Percentiles rank a stretch among this genome's conserved stretches.
These are phyloP conservation scores for Dendrobium nobile DNA, from an alignment of 106 monocot genomes.

Conservation along the genomic window DNA sequence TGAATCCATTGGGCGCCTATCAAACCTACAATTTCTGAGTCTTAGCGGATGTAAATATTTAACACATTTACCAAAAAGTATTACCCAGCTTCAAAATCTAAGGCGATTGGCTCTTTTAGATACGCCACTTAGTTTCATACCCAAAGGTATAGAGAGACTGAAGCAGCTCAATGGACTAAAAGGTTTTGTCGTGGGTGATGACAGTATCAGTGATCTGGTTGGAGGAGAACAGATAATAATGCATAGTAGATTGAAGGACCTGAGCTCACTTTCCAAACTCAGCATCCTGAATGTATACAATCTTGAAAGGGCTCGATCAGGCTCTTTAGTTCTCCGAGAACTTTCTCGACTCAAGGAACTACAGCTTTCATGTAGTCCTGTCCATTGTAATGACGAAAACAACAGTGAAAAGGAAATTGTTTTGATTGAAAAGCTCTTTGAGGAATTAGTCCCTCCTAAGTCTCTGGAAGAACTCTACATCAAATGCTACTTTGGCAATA, in stretches of 20 bases:
- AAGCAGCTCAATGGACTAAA: constrained; percentile 17
- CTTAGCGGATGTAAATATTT: constrained; percentile 13
- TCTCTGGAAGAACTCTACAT: constrained; percentile 1
- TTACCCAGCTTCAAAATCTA: constrained; percentile 15
- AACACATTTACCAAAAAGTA: constrained; percentile 12
- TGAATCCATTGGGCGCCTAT: constrained; percentile 25
- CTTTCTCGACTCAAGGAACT: not conserved
- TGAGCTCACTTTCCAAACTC: constrained; percentile 16
- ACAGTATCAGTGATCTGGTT: not conserved
- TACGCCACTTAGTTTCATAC: constrained; percentile 16
- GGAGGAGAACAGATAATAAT: not conserved
- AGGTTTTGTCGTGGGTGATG: constrained; percentile 23
- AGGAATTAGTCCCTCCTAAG: constrained; percentile 2
- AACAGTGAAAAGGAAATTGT: not conserved
- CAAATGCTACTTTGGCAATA: constrained; percentile 2
- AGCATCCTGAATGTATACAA: constrained; percentile 12
- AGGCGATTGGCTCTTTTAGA: constrained; percentile 7
- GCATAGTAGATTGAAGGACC: constrained; percentile 20
- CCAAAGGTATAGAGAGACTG: constrained; percentile 23
- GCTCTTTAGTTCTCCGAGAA: not conserved
- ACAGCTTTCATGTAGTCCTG: not conserved
- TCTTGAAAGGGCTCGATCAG: constrained; percentile 21
- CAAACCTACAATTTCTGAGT: constrained; percentile 26
- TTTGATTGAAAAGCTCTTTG: not conserved
- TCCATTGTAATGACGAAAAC: not conserved